Percentiles rank a stretch among this genome's conserved stretches.
phyloP scores from a whole-genome alignment of 2,329 filamentous ascomycete species.

The Cadophora sp. region DNA sequence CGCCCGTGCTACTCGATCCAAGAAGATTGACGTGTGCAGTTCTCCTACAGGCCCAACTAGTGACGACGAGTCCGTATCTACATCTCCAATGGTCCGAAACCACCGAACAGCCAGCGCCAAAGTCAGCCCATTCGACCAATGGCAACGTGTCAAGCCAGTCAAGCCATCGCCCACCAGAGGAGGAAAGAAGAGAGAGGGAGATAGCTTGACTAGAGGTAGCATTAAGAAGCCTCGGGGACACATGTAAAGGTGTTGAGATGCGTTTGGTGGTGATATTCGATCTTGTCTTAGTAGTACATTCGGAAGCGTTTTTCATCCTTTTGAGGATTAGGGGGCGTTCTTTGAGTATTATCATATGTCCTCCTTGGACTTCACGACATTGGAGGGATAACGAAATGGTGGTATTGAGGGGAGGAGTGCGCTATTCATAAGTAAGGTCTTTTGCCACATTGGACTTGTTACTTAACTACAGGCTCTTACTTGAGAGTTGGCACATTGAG shows the following conservation, averaged over 20 bases:
- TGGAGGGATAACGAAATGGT: background rate
- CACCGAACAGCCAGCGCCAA: conserved; percentile 25
- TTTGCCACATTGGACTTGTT: conserved; percentile 14
- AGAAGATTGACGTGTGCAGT: conserved; percentile 47
- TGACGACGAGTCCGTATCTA: conserved; percentile 29
- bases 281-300: conserved; percentile 24
- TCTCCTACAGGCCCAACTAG: conserved; percentile 45
- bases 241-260: conserved; percentile 1
- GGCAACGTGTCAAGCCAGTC: conserved; percentile 67
- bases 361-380: conserved; percentile 8
- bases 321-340: conserved; percentile 1
- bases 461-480: conserved; percentile 5
- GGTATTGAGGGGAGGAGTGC: background rate
- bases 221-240: conserved; percentile 48
- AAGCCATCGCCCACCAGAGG: conserved; percentile 12
- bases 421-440: conserved; percentile 15
- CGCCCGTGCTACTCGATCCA: conserved; percentile 64
- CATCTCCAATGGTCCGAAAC: conserved; percentile 45
- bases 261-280: conserved; percentile 17
- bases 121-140: conserved; percentile 65
- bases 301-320: conserved; percentile 21
- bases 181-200: conserved; percentile 52
- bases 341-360: conserved; percentile 14
- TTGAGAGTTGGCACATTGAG: background rate
- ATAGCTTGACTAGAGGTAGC: conserved; percentile 42